phyloP scores from a whole-genome alignment of 73 alveolate species.

The Tetrahymena elliotti region DNA sequence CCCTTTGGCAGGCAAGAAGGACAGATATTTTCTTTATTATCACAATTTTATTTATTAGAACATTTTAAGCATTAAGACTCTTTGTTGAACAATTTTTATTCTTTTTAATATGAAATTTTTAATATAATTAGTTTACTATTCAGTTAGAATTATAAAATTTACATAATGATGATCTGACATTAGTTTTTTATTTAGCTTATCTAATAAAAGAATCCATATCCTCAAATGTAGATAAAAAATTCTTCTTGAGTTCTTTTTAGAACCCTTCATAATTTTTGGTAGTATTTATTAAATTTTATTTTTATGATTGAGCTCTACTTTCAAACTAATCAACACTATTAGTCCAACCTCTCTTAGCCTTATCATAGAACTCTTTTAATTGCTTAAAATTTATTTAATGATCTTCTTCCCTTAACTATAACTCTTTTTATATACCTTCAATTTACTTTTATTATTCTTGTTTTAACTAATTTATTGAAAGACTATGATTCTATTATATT shows the following conservation, averaged over 20 bases:
- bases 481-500: not conserved
- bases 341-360: not conserved
- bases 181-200: not conserved
- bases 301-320: not conserved
- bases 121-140: not conserved
- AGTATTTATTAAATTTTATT: not conserved
- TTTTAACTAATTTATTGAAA: not conserved
- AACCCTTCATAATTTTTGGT: not conserved
- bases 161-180: not conserved
- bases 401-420: not conserved
- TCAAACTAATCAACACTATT: not conserved
- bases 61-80: not conserved
- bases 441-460: not conserved
- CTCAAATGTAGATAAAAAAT: not conserved
- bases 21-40: not conserved
- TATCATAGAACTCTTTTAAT: not conserved
- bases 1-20: not conserved
- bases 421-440: not conserved
- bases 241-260: not conserved
- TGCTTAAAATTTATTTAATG: not conserved
- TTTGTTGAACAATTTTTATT: not conserved
- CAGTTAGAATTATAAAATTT: not conserved
- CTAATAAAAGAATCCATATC: not conserved
- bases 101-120: not conserved
- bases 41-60: not conserved